Percentiles rank a stretch among this genome's conserved stretches.
Conservation (phyloP, 2,329 filamentous ascomycete species). For the Cordyceps pruinosa region DNA sequence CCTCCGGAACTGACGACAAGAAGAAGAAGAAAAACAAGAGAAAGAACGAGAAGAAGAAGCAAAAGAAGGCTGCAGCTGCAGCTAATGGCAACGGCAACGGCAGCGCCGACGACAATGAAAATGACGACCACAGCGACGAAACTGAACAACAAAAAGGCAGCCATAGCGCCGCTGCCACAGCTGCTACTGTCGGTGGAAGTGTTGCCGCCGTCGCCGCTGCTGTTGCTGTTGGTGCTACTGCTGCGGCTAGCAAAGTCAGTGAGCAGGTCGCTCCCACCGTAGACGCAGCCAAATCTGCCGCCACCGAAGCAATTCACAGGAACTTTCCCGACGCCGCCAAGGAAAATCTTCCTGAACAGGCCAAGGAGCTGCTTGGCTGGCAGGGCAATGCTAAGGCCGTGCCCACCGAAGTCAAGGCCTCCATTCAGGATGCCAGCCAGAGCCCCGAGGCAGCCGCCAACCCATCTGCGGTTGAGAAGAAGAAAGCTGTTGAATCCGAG, state of each 20-base stretch:
- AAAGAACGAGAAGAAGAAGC: slow-evolving; percentile 61
- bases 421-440: slow-evolving; percentile 49
- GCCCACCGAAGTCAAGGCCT: slow-evolving; percentile 50
- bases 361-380: slow-evolving; percentile 37
- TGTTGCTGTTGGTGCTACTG: slow-evolving; percentile 27
- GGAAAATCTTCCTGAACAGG: slow-evolving; percentile 41
- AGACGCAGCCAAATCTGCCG: slow-evolving; percentile 27
- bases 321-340: slow-evolving; percentile 49
- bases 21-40: slow-evolving; percentile 63
- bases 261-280: slow-evolving; percentile 33
- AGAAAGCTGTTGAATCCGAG: slow-evolving; percentile 67
- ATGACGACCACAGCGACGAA: slow-evolving; percentile 36
- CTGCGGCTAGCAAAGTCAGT: slow-evolving; percentile 28
- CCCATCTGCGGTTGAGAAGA: slow-evolving; percentile 63
- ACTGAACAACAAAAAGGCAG: slow-evolving; percentile 46
- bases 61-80: slow-evolving; percentile 52
- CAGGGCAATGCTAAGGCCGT: slow-evolving; percentile 33
- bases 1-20: slow-evolving; percentile 37
- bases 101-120: slow-evolving; percentile 46
- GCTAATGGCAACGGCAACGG: slow-evolving; percentile 45
- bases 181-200: slow-evolving; percentile 35
- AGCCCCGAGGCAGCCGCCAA: slow-evolving; percentile 66
- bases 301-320: slow-evolving; percentile 35
- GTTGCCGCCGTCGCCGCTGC: slow-evolving; percentile 30
- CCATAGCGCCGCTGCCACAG: slow-evolving; percentile 43